Base-by-base conservation (phyloP, 805 yeast species). In the Ogataea methylovora region DNA sequence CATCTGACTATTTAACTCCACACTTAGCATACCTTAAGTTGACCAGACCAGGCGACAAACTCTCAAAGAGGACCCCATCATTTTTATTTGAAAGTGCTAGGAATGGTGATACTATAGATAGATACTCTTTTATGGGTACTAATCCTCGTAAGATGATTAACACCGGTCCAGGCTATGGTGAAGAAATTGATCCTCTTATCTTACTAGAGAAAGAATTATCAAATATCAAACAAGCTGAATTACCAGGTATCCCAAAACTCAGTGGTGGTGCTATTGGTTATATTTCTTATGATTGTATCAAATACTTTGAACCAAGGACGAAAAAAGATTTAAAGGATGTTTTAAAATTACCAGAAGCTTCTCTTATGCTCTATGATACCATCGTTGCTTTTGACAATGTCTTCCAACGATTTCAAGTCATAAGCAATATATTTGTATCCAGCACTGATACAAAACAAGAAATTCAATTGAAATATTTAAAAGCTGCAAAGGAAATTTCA, bases 181-280 rank as follows among this genome's bases (percentile, higher is more conserved):
- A 68, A 15, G 83, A 82, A 44, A 75, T 75, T 18, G 98, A 92
- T 58, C 98, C 98, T 1, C 67, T 92, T 40, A 56, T 61, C 3
- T 51, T 82, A 4, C 66, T 92, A 42, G 95, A 92, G 54, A 44
- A 72, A 29, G 96, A 90, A 54, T 67, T 92, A 63, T 58, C 64
- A 8, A 58, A 66, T 27, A 73, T 71, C 49, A 72, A 67, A 36
- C 86, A 84, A 50, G 85, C 88, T 2, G 77, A 73, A 46, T 62
- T 85, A 33, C 94, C 94, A 0, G 94, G 94, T 27, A 64, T 88
- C 32, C 85, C 95, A 11, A 74, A 71, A 42, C 63, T 87, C 38
- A 79, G 88, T 47, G 98, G 99, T 38, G 99, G 99, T 43, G 97
- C 97, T 5, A 72, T 90, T 35, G 99, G 99, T 2, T 92, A 87